A percentile compares a stretch with the other conserved stretches of the same genome.
Evolutionary conservation across 805 yeast species (phyloP).

Genomic region (Cyberlindnera japonica): DNA sequence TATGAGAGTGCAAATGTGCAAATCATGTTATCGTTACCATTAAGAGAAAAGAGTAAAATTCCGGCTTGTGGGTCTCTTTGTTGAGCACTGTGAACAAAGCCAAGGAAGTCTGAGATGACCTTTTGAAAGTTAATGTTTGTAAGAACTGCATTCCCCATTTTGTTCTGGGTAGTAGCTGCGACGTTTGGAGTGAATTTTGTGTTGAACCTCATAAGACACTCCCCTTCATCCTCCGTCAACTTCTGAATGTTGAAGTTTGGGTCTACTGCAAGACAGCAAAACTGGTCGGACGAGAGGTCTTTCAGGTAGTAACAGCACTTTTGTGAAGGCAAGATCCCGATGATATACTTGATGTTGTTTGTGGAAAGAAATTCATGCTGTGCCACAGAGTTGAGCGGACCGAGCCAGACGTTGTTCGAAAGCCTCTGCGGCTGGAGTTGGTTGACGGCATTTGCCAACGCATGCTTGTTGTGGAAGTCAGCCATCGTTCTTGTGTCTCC

Average conservation of each 20-base stretch:
- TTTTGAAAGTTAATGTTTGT: constrained; percentile 27
- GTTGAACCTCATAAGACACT: constrained; percentile 25
- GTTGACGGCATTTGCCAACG: constrained; percentile 25
- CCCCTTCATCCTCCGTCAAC: constrained; percentile 27
- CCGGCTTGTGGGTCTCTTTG: constrained; percentile 26
- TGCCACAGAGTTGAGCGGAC: constrained; percentile 42
- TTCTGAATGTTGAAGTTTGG: constrained; percentile 32
- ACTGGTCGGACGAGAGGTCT: constrained; percentile 25
- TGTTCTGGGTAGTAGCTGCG: constrained; percentile 19
- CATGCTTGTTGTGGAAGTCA: constrained; percentile 27
- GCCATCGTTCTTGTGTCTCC: constrained; percentile 7
- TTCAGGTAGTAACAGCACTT: constrained; percentile 30
- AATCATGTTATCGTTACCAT: constrained; percentile 29
- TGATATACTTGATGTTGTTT: constrained; percentile 38
- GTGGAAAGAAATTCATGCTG: constrained; percentile 34
- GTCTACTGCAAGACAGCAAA: constrained; percentile 32
- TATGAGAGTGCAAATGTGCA: constrained; percentile 23
- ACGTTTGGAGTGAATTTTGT: constrained; percentile 25
- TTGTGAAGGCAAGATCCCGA: constrained; percentile 34
- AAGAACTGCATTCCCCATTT: constrained; percentile 23
- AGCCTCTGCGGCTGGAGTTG: constrained; percentile 39
- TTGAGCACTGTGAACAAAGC: constrained; percentile 19
- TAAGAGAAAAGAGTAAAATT: constrained; percentile 25
- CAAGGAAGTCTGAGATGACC: constrained; percentile 22
- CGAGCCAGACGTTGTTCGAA: constrained; percentile 40